Conservation (phyloP, 768 basidiomycete genomes). For the Russula dissimulans region DNA sequence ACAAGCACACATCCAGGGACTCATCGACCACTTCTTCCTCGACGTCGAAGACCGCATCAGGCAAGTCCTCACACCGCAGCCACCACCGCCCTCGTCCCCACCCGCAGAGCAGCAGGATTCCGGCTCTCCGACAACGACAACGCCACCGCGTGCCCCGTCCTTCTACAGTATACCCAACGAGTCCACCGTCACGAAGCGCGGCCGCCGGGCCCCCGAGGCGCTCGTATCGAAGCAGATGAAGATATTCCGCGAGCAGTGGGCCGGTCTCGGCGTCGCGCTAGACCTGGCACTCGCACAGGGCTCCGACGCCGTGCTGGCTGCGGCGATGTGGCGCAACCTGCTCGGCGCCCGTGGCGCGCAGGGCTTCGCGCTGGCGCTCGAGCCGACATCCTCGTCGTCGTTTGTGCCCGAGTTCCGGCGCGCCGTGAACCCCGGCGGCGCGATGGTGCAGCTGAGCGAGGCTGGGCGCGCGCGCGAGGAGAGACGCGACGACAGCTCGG, state of each 20-base stretch:
- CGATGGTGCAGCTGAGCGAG: slow-evolving; percentile 49
- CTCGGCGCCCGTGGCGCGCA: slow-evolving; percentile 76
- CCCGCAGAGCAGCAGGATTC: slow-evolving; percentile 5
- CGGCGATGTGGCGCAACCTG: slow-evolving; percentile 84
- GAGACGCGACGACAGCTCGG: slow-evolving; percentile 52
- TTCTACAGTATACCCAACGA: neutral
- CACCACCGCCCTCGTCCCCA: neutral
- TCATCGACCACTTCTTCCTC: slow-evolving; percentile 93
- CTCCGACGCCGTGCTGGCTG: slow-evolving; percentile 72
- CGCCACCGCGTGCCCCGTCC: slow-evolving; percentile 17
- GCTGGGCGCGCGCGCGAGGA: slow-evolving; percentile 44
- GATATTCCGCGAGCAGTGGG: slow-evolving; percentile 87
- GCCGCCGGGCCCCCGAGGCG: slow-evolving; percentile 55
- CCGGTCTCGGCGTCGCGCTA: slow-evolving; percentile 68
- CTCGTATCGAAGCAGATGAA: slow-evolving; percentile 84
- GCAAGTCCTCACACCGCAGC: slow-evolving; percentile 38
- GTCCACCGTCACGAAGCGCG: slow-evolving; percentile 18
- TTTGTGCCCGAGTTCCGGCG: slow-evolving; percentile 39
- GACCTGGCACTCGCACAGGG: slow-evolving; percentile 68
- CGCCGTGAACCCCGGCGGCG: slow-evolving; percentile 62
- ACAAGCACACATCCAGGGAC: slow-evolving; percentile 60
- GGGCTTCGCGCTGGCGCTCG: slow-evolving; percentile 40
- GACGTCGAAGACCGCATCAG: slow-evolving; percentile 89
- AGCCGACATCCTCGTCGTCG: slow-evolving; percentile 4
- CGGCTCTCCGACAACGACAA: slow-evolving; percentile 22